Base-by-base conservation (phyloP, 1,284 basidiomycete species). In the Sanghuangporus weigelae region DNA sequence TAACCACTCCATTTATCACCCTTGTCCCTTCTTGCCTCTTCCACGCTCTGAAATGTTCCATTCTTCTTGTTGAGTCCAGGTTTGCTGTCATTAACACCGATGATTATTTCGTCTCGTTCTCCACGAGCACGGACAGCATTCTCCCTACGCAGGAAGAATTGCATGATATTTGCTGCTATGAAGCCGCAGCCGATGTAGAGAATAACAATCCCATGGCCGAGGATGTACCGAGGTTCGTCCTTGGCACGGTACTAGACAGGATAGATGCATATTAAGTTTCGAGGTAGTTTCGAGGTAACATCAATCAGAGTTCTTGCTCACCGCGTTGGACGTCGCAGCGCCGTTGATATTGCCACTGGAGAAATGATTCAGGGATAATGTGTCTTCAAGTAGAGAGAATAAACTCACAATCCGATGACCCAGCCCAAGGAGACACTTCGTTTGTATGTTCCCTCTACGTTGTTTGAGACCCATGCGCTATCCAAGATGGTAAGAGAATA, bases 381-480 rank as follows among this genome's bases (percentile, higher is more conserved):
- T 57, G 26, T 7, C 39, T 31, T 2, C 8, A 26, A 46, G 44
- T 6, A 23, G 53, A 63, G 40, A 10, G 38, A 44, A 16, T 8
- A 46, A 42, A 62, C 73, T 69, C 42, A 74, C 73, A 71, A 73
- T 39, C 84, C 81, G 61, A 89, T 87, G 4, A 84, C 81, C 85
- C 89, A 86, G 0, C 79, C 90, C 26, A 90, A 76, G 0, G 86
- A 81, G 1, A 90, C 88, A 67, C 86, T 87, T 23, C 89, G 84
- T 69, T 90, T 91, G 73, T 90, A 92, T 0, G 83, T 81, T 8
- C 89, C 87, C 75, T 90, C 87, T 19, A 88, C 81, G 68, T 89
- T 90, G 68, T 87, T 87, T 35, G 84, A 84, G 42, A 84, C 81
- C 84, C 87, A 89, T 5, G 88, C 85, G 66, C 83, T 85, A 62